Conservation (phyloP, 192 early-diverging fungal genomes). For the Neocallimastix lanati region DNA sequence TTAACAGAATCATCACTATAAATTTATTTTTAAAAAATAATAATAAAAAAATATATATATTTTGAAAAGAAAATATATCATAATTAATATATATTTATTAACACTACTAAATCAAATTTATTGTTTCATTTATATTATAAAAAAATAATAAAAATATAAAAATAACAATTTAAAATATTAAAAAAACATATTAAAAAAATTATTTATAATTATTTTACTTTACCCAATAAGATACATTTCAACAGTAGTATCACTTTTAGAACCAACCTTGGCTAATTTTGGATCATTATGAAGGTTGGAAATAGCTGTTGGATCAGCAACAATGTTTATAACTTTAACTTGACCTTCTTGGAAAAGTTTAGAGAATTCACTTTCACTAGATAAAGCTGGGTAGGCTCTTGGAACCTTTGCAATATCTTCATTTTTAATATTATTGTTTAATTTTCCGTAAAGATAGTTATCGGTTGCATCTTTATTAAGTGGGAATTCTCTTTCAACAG, state of each 20-base stretch:
- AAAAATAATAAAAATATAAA: too few relatives aligned
- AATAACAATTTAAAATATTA: too few relatives aligned
- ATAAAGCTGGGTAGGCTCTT: background rate
- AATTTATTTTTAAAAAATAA: too few relatives aligned
- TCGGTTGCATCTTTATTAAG: background rate
- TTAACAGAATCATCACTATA: background rate
- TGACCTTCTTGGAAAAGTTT: background rate
- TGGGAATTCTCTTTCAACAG: background rate
- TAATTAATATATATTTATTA: too few relatives aligned
- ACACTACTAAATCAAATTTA: too few relatives aligned
- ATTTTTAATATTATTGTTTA: background rate
- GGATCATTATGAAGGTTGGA: background rate
- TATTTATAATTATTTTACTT: too few relatives aligned
- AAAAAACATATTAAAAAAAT: too few relatives aligned
- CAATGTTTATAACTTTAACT: background rate
- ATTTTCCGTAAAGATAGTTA: background rate
- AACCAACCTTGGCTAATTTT: background rate
- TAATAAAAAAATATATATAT: too few relatives aligned
- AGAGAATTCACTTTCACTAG: background rate
- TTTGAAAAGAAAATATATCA: too few relatives aligned
- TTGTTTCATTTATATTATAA: too few relatives aligned
- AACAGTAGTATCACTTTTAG: background rate
- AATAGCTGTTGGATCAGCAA: background rate
- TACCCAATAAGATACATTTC: background rate
- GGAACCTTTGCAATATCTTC: background rate